Base-by-base conservation (phyloP, 441 rosid genomes). In the Flueggea neowawraea region DNA sequence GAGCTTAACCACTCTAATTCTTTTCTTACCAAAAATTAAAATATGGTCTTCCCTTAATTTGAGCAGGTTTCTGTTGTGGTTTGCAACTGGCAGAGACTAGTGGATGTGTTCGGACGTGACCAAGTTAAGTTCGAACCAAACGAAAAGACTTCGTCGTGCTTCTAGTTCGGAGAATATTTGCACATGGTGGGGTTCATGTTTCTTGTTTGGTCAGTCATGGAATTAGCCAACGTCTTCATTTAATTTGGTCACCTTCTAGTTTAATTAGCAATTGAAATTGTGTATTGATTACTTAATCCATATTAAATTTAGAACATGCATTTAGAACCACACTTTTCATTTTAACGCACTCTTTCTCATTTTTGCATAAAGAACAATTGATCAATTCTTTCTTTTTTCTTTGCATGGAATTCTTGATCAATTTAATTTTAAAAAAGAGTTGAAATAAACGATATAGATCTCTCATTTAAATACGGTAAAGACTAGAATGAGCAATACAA, bases 151-250 rank as follows among this genome's bases (percentile, higher is more conserved):
- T 14, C 5, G 12, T 14, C 4, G 5, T 43, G 61, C 22, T 65
- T 65, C 36, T 17, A 47, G 61, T 17, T 10, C 51, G 6, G 49
- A 57, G 51, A 59, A 65, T 52, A 49, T 36, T 22, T 61, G 60
- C 72, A 66, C 76, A 56, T 63, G 73, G 60, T 73, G 53, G 55
- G 65, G 43, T 12, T 41, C 61, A 55, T 55, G 8, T 15, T 44
- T 62, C 22, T 32, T 2, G 31, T 17, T 61, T 31, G 9, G 55
- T 11, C 52, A 32, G 43, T 33, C 7, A 36, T 7, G 7, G 16
- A 61, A 13, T 16, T 28, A 12, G 31, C 44, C 36, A 12, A 16
- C 58, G 44, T 10, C 33, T 36, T 8, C 39, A 33, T 39, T 9
- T 55, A 32, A 32, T 55, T 55, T 31, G 41, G 9, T 36, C 41